Percentiles rank a stretch among this genome's conserved stretches.
These are phyloP conservation scores for Perkinsus marinus DNA, from an alignment of 169 alveolate genomes.

Conservation along the genomic window DNA sequence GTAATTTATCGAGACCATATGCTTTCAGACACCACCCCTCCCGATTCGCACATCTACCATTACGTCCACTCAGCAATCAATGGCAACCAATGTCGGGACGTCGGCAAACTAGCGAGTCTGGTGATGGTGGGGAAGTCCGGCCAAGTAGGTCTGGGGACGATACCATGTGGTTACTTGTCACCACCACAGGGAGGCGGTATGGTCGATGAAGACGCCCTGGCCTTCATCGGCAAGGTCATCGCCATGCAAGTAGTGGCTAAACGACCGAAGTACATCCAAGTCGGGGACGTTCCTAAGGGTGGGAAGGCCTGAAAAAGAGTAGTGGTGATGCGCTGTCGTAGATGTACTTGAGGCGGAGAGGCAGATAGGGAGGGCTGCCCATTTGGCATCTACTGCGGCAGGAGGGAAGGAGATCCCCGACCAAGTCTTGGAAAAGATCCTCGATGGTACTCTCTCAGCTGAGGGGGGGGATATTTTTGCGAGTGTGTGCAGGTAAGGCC, in stretches of 20 bases:
- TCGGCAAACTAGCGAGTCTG: not conserved
- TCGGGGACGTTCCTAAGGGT: not conserved
- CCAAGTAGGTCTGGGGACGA: too few species aligned
- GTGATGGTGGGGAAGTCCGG: not conserved
- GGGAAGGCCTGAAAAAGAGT: not conserved
- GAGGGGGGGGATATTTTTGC: not conserved
- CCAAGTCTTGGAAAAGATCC: not conserved
- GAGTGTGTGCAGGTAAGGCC: not conserved
- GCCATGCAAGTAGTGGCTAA: not conserved
- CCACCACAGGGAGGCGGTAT: not conserved
- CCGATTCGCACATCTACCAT: not conserved
- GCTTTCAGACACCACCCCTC: not conserved
- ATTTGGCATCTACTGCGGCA: not conserved
- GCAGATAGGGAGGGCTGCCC: not conserved
- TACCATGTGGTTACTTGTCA: too few species aligned
- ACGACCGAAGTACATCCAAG: not conserved
- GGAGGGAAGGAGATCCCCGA: not conserved
- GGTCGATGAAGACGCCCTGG: not conserved
- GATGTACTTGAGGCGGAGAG: not conserved
- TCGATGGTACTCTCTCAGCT: not conserved
- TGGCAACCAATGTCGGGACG: not conserved
- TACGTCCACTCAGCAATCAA: not conserved
- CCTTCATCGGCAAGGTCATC: not conserved
- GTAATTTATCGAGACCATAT: too few species aligned
- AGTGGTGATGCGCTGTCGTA: not conserved